Evolutionary conservation across 495 filamentous ascomycete genomes (phyloP), one percentile per base, ranked within the genome.

Genomic region (Collariella sp.): DNA sequence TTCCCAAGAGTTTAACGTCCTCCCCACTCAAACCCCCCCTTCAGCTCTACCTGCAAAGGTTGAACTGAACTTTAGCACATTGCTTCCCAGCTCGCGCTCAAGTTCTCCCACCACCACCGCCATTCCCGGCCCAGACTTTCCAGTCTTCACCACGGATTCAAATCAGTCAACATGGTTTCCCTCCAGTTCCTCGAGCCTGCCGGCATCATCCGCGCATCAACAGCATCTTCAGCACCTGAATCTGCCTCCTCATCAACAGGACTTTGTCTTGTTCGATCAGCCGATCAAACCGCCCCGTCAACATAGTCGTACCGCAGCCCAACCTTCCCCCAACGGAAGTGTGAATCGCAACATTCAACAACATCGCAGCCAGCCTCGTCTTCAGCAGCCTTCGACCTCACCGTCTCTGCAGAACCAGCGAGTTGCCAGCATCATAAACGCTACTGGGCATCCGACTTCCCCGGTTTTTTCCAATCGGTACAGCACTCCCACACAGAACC

Each of bases 141-240:
- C 66, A 71, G 72, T 77, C 76, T 78, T 79, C 78, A 81, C 75
- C 68, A 81, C 78, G 77, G 76, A 77, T 77, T 72, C 73, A 42
- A 58, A 63, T 62, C 78, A 75, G 75, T 71, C 71, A 79, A 50
- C 71, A 81, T 81, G 78, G 77, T 75, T 68, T 76, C 76, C 76
- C 74, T 75, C 77, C 73, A 79, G 70, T 77, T 75, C 78, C 59
- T 63, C 72, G 63, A 77, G 74, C 76, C 77, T 73, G 77, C 76
- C 76, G 78, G 78, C 76, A 70, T 64, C 69, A 70, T 69, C 77
- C 70, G 74, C 74, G 70, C 77, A 76, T 67, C 64, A 61, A 62
- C 67, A 62, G 64, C 71, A 67, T 56, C 67, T 60, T 41, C 70
- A 64, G 68, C 73, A 75, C 52, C 61, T 69, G 62, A 64, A 66